Percentiles rank a stretch among this genome's conserved stretches.
Conservation (phyloP, 768 basidiomycete species). For the Boletus rubescentipes region DNA sequence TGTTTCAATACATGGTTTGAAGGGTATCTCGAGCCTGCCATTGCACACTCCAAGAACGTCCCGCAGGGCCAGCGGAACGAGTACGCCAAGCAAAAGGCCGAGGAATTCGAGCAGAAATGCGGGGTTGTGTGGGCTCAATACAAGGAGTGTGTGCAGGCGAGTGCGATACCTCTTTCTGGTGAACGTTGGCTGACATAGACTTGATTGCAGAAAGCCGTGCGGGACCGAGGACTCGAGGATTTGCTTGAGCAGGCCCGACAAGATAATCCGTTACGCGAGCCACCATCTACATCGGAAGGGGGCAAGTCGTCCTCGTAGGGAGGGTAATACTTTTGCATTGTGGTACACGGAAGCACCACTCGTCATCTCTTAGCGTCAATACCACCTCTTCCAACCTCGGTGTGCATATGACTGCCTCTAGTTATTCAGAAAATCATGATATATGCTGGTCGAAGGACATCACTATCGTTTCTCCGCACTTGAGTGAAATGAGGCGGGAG, state of each 20-base stretch:
- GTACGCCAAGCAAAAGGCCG: constrained; percentile 76
- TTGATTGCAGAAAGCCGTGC: constrained; percentile 64
- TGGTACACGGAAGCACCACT: neutral
- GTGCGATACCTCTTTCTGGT: constrained; percentile 21
- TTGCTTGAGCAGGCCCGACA: constrained; percentile 77
- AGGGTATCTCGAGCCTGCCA: constrained; percentile 86
- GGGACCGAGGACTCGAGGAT: constrained; percentile 71
- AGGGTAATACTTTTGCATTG: neutral
- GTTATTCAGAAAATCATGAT: too few species aligned
- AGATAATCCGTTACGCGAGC: constrained; percentile 73
- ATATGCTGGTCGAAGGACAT: too few species aligned
- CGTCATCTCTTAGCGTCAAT: neutral
- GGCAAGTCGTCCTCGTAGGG: constrained; percentile 9
- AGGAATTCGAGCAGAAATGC: constrained; percentile 84
- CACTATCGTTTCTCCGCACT: too few species aligned
- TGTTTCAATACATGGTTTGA: constrained; percentile 99
- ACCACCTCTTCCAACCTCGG: too few species aligned
- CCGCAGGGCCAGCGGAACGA: constrained; percentile 48
- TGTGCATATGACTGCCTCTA: too few species aligned
- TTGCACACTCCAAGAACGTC: constrained; percentile 41
- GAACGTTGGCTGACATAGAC: neutral
- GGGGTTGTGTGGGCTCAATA: constrained; percentile 83
- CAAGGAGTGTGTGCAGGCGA: constrained; percentile 78
- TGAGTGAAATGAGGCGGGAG: neutral
- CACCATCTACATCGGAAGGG: constrained; percentile 35